Conservation (phyloP, 768 basidiomycete species). For the Termitomyces sp. region DNA sequence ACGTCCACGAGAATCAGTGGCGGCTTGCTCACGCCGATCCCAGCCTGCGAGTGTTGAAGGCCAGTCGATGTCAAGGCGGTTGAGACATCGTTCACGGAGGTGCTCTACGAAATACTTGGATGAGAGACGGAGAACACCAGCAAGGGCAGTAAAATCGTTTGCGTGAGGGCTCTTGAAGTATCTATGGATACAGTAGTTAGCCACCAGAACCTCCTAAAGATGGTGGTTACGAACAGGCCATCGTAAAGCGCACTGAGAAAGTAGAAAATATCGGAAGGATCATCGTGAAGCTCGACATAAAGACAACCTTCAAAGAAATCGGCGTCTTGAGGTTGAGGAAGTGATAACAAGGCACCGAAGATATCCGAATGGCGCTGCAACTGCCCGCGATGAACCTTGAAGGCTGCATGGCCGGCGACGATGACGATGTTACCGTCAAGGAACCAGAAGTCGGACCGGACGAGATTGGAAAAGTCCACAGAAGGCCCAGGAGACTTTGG, state of each 20-base stretch:
- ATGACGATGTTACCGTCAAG: slow-evolving; percentile 68
- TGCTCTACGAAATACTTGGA: slow-evolving; percentile 75
- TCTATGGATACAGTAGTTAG: slow-evolving; percentile 27
- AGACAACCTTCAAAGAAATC: slow-evolving; percentile 56
- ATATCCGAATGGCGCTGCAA: slow-evolving; percentile 74
- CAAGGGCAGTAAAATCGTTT: slow-evolving; percentile 55
- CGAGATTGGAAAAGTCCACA: slow-evolving; percentile 22
- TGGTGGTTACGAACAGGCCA: slow-evolving; percentile 52
- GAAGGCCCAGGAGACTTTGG: neutral
- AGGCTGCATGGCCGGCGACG: slow-evolving; percentile 51
- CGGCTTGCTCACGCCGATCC: slow-evolving; percentile 62
- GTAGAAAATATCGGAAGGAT: slow-evolving; percentile 62
- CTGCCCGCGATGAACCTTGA: slow-evolving; percentile 75
- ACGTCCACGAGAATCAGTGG: slow-evolving; percentile 45
- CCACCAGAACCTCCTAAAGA: neutral
- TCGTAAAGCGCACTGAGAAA: slow-evolving; percentile 73
- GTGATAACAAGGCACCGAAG: slow-evolving; percentile 63
- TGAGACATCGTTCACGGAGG: slow-evolving; percentile 58
- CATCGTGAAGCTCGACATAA: slow-evolving; percentile 61
- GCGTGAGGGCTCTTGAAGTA: slow-evolving; percentile 53
- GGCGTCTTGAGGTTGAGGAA: slow-evolving; percentile 55
- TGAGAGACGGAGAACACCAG: slow-evolving; percentile 67
- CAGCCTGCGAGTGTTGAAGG: slow-evolving; percentile 64
- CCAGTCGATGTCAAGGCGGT: slow-evolving; percentile 61
- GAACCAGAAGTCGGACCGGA: slow-evolving; percentile 70